Evolutionary conservation across 768 basidiomycete species (phyloP).

Genomic region (Leccinum disarticulatum): DNA sequence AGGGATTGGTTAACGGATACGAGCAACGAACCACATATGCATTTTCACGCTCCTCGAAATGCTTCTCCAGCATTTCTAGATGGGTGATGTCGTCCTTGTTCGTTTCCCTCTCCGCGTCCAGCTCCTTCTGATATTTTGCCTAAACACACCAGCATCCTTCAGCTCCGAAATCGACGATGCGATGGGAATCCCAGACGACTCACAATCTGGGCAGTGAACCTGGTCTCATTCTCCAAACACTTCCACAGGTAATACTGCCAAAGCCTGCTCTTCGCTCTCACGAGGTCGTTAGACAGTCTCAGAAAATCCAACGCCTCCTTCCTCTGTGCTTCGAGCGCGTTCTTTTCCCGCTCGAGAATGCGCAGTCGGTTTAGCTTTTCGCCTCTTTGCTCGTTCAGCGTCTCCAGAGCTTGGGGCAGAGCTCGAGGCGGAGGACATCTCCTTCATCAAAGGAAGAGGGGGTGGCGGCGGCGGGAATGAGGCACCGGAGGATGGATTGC

Average conservation of each 20-base stretch:
- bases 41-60: constrained; percentile 67
- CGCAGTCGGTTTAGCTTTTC: constrained; percentile 85
- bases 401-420: constrained; percentile 63
- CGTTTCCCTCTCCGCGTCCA: constrained; percentile 67
- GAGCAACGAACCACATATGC: constrained; percentile 60
- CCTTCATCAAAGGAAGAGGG: constrained; percentile 30
- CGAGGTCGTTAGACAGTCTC: constrained; percentile 77
- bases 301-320: constrained; percentile 88
- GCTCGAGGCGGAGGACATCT: constrained; percentile 32
- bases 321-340: constrained; percentile 82
- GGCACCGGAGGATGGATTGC: constrained; percentile 26
- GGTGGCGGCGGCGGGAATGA: constrained; percentile 20
- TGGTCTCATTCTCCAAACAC: constrained; percentile 60
- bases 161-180: neutral
- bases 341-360: constrained; percentile 91
- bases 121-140: constrained; percentile 55
- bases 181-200: constrained; percentile 23
- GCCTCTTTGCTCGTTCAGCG: constrained; percentile 75
- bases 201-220: constrained; percentile 60
- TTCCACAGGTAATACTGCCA: constrained; percentile 85
- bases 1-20: neutral
- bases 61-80: constrained; percentile 61
- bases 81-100: constrained; percentile 82
- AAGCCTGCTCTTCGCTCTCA: constrained; percentile 67
- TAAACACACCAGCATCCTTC: constrained; percentile 27